phyloP scores from a whole-genome alignment of 345 rosid species.

The Pugionium dolabratum region DNA sequence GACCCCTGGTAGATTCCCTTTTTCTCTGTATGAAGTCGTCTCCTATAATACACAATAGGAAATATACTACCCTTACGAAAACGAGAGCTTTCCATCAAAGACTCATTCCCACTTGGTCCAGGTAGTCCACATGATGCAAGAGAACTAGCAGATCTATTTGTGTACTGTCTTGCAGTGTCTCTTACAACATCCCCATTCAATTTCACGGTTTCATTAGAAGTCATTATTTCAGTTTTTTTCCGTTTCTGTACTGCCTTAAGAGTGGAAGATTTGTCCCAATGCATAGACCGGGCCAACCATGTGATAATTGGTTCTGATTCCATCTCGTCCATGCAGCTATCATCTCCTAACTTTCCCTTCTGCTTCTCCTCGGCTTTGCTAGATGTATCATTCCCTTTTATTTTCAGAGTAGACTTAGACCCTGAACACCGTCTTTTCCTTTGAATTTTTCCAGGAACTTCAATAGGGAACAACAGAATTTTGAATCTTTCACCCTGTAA shows the following conservation, averaged over 20 bases:
- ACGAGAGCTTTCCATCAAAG: constrained; percentile 37
- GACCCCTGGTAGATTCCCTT: constrained; percentile 31
- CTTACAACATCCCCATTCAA: constrained; percentile 37
- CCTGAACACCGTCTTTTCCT: constrained; percentile 47
- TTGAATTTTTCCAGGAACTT: constrained; percentile 60
- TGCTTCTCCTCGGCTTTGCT: constrained; percentile 47
- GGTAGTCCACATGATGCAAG: constrained; percentile 40
- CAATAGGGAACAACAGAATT: constrained; percentile 77
- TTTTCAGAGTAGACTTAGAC: constrained; percentile 41
- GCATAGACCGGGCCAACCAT: constrained; percentile 75
- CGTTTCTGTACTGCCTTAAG: constrained; percentile 52
- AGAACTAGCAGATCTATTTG: constrained; percentile 42
- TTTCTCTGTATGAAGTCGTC: constrained; percentile 59
- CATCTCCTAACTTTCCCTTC: constrained; percentile 51
- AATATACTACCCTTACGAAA: constrained; percentile 44
- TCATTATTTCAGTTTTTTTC: constrained; percentile 44
- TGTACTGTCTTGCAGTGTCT: constrained; percentile 34
- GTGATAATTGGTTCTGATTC: constrained; percentile 94
- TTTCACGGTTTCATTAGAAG: constrained; percentile 38
- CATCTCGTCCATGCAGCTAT: constrained; percentile 38
- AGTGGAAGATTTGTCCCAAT: constrained; percentile 59
- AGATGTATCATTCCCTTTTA: constrained; percentile 44
- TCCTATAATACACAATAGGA: constrained; percentile 83
- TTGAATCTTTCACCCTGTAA: constrained; percentile 85
- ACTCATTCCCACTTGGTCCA: constrained; percentile 41